Base-by-base conservation (phyloP, 1,139 yeast genomes). In the Yamadazyma oceani region DNA sequence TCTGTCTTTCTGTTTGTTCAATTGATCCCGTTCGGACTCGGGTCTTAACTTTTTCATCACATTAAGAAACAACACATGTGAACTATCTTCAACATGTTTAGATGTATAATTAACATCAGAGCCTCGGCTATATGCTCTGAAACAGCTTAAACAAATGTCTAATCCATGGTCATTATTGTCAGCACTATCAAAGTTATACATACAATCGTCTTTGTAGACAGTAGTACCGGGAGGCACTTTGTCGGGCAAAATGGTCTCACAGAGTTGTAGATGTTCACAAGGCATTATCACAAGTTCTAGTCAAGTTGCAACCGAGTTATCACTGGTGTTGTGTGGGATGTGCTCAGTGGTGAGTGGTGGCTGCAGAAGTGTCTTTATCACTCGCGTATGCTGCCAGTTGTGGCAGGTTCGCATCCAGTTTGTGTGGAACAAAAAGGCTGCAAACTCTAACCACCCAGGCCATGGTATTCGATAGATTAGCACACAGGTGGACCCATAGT, bases 131-230 rank as follows among this genome's bases (percentile, higher is more conserved):
- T 82, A 84, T 1, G 89, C 80, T 38, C 75, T 75, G 55, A 73
- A 85, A 42, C 94, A 80, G 9, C 62, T 53, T 40, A 88, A 66
- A 47, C 95, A 88, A 17, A 87, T 80, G 54, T 85, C 94, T 15
- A 88, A 55, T 0, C 96, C 95, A 9, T 60, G 48, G 0, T 59
- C 59, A 36, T 60, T 66, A 54, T 82, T 80, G 42, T 80, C 83
- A 16, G 89, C 78, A 0, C 86, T 82, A 45, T 82, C 90, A 54
- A 85, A 88, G 36, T 85, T 80, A 64, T 74, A 86, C 70, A 83
- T 82, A 51, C 96, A 87, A 45, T 87, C 95, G 59, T 87, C 96
- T 54, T 86, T 87, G 58, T 78, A 82, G 14, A 88, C 50, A 7
- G 22, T 15, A 3, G 45, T 32, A 2, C 40, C 42, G 7, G 31